Conservation (phyloP, 2,329 filamentous ascomycete species). For the Setomelanomma holmii region DNA sequence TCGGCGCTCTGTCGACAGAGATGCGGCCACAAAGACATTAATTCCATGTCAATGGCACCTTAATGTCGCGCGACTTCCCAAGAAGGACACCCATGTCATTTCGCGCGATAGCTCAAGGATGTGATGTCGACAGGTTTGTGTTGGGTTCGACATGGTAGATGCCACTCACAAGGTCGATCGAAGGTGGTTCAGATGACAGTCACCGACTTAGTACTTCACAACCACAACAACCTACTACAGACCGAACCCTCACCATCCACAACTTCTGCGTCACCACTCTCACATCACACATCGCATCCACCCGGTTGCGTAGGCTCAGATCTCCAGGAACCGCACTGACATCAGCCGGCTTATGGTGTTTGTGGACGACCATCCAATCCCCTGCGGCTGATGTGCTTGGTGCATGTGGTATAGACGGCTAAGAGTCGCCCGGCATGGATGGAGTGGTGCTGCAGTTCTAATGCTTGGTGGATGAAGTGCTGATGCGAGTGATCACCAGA, state of each 20-base stretch:
- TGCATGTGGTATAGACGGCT: constrained; percentile 7
- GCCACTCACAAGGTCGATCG: not conserved
- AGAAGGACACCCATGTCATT: too few species aligned
- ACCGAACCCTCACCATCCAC: constrained; percentile 7
- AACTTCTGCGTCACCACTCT: constrained; percentile 1
- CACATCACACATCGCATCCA: constrained; percentile 9
- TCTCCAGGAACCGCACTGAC: constrained; percentile 11
- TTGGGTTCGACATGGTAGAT: too few species aligned
- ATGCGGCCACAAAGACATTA: too few species aligned
- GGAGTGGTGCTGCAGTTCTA: constrained; percentile 6
- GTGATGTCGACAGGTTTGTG: not conserved
- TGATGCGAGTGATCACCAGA: constrained; percentile 2
- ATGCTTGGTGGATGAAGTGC: constrained; percentile 1
- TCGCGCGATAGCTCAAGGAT: too few species aligned
- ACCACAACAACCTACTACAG: constrained; percentile 2
- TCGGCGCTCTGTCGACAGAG: too few species aligned
- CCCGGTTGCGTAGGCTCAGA: constrained; percentile 15
- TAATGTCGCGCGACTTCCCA: too few species aligned
- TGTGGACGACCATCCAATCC: not conserved
- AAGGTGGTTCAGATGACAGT: not conserved
- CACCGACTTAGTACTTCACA: not conserved
- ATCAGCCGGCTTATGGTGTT: constrained; percentile 9
- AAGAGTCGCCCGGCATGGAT: constrained; percentile 9
- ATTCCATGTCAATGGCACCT: too few species aligned
- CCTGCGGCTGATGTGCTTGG: not conserved